These are phyloP conservation scores for Melaleuca quinquenervia DNA, from an alignment of 345 rosid genomes.

Conservation along the genomic window DNA sequence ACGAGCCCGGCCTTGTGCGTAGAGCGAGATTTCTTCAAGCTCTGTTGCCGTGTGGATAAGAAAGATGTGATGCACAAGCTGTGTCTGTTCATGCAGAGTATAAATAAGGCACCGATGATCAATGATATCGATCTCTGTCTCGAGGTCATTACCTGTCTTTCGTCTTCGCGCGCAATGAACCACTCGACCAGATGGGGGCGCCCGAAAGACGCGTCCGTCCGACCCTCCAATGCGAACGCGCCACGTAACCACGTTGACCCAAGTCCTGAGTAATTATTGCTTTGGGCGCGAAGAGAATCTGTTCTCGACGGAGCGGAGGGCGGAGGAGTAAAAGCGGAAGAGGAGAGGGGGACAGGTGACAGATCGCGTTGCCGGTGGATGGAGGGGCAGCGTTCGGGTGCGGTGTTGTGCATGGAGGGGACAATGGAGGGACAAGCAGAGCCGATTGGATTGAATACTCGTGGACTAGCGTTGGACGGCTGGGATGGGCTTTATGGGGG, in stretches of 20 bases:
- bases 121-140: neutral
- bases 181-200: neutral
- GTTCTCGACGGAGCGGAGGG: neutral
- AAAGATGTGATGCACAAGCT: slow-evolving; percentile 3
- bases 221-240: neutral
- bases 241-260: neutral
- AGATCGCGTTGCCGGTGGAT: slow-evolving; percentile 15
- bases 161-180: neutral
- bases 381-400: slow-evolving; percentile 24
- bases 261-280: neutral
- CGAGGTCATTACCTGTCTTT: neutral
- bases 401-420: slow-evolving; percentile 18
- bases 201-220: neutral
- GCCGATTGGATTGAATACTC: slow-evolving; percentile 12
- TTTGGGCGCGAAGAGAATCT: neutral
- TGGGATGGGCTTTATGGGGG: neutral
- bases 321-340: neutral
- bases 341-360: neutral
- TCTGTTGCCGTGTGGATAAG: slow-evolving; percentile 1
- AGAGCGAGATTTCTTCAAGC: neutral
- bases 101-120: neutral
- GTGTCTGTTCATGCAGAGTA: neutral
- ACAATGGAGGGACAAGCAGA: slow-evolving; percentile 35
- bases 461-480: slow-evolving; percentile 25
- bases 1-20: neutral